Conservation (phyloP, 257 asterid genomes). For the Nicotiana obtusifolia region DNA sequence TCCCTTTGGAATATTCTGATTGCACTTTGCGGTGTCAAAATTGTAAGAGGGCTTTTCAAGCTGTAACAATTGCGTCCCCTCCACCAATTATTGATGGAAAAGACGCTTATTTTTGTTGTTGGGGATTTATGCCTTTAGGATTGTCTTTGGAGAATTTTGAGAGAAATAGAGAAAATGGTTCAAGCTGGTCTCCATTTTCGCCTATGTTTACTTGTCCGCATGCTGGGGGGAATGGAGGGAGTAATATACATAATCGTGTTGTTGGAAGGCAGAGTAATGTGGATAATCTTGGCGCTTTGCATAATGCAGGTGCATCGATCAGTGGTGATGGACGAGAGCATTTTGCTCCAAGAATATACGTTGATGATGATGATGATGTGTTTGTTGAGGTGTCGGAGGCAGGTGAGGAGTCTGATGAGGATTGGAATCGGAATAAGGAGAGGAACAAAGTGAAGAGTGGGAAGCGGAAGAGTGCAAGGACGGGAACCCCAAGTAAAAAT, state of each 20-base stretch:
- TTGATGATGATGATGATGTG: conserved; percentile 57
- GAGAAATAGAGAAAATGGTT: conserved; percentile 28
- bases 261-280: conserved; percentile 18
- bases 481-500: conserved; percentile 28
- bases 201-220: conserved; percentile 62
- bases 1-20: conserved; percentile 52
- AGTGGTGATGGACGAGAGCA: conserved; percentile 26
- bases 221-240: conserved; percentile 16
- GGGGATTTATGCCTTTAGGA: conserved; percentile 72
- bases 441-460: conserved; percentile 24
- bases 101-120: conserved; percentile 62
- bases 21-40: conserved; percentile 70
- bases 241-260: conserved; percentile 5
- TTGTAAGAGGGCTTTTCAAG: conserved; percentile 83
- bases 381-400: conserved; percentile 58
- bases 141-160: conserved; percentile 36
- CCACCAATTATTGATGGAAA: conserved; percentile 62
- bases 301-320: conserved; percentile 9
- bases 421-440: conserved; percentile 39
- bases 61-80: conserved; percentile 54
- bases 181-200: conserved; percentile 76
- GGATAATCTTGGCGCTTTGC: conserved; percentile 13
- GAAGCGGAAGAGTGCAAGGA: conserved; percentile 10
- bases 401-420: conserved; percentile 58
- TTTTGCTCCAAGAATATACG: conserved; percentile 44